phyloP scores from a whole-genome alignment of 768 basidiomycete genomes.

The Rhizopogon roseolus region DNA sequence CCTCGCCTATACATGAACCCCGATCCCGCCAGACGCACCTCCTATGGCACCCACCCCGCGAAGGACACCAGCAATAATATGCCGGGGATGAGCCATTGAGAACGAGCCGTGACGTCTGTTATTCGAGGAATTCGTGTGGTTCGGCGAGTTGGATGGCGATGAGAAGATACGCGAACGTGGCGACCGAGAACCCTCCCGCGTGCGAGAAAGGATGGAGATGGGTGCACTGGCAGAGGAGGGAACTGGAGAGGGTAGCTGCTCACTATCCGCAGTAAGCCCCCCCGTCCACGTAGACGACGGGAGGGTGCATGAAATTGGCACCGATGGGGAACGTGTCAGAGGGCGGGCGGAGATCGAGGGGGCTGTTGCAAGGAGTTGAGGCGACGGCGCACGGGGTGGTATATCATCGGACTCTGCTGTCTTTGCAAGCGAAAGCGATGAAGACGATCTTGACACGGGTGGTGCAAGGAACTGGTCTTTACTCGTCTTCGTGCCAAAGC shows the following conservation, averaged over 20 bases:
- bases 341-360: conserved; percentile 20
- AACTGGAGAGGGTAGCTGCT: not conserved
- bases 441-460: conserved; percentile 18
- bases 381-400: conserved; percentile 15
- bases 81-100: conserved; percentile 11
- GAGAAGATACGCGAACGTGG: conserved; percentile 6
- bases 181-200: conserved; percentile 5
- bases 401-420: conserved; percentile 10
- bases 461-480: conserved; percentile 15
- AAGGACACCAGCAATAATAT: conserved; percentile 32
- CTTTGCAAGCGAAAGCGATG: conserved; percentile 20
- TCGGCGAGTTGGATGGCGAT: conserved; percentile 7
- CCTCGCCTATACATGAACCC: not conserved
- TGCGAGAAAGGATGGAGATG: conserved; percentile 1
- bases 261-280: not conserved
- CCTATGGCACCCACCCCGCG: conserved; percentile 39
- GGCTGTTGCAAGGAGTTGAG: conserved; percentile 14
- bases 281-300: not conserved
- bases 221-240: not conserved
- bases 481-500: not conserved
- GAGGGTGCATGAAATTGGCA: conserved; percentile 4
- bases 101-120: conserved; percentile 11
- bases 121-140: conserved; percentile 1
- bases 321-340: conserved; percentile 3
- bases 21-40: conserved; percentile 3